Base-by-base conservation (phyloP, 75 land plant genomes). In the Cupressus sempervirens region DNA sequence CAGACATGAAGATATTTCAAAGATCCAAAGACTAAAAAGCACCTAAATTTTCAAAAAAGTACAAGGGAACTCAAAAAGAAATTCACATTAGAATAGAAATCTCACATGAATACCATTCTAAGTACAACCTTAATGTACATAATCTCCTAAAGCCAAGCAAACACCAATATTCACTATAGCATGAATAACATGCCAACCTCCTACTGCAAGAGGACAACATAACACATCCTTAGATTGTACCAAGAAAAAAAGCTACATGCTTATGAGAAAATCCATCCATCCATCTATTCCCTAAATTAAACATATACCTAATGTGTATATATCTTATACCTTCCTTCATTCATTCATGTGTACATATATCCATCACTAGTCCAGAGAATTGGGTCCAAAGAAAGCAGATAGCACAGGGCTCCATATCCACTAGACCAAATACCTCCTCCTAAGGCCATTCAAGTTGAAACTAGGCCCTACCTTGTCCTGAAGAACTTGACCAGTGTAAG, bases 361-460 rank as follows among this genome's bases (percentile, higher is more conserved):
- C 34, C 32, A 58, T 70, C 14, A 70, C 74, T 70, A 35, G 34
- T 70, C 74, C 74, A 70, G 11, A 70, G 74, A 89, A 86, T 91
- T 91, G 41, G 92, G 92, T 7, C 92, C 92, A 77, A 48, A 76
- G 65, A 91, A 92, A 18, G 85, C 50, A 15, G 52, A 87, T 26
- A 87, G 30, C 18, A 76, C 56, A 82, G 90, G 93, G 52, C 87
- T 84, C 93, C 93, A 94, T 26, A 94, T 83, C 96, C 96, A 94
- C 58, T 93, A 93, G 14, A 94, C 89, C 48, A 94, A 85, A 83
- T 86, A 94, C 81, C 80, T 88, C 38, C 93, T 82, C 7, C 91
- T 83, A 32, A 90, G 80, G 26, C 99, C 99, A 83, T 89, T 84
- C 87, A 94, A 1, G 88, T 97, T 95, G 86, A 85, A 97, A 48